Conservation (phyloP, 345 rosid species). For the Laguncularia racemosa region DNA sequence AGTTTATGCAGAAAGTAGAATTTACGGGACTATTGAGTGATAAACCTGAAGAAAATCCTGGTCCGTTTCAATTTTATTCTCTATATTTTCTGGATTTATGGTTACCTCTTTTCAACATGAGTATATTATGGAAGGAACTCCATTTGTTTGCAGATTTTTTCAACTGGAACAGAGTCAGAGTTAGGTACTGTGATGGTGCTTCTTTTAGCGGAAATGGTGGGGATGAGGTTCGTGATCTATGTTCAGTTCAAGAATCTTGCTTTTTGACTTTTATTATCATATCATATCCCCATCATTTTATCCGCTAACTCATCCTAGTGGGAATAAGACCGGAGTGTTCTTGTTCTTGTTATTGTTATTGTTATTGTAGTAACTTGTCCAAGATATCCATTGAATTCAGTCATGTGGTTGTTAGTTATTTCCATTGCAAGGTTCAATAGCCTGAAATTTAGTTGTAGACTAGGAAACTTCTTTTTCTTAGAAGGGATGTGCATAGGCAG, state of each 20-base stretch:
- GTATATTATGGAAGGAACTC: not conserved
- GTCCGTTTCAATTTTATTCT: slow-evolving; percentile 19
- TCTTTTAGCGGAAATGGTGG: slow-evolving; percentile 72
- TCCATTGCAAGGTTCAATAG: no score
- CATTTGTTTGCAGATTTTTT: slow-evolving; percentile 53
- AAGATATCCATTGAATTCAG: no score
- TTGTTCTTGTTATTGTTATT: no score
- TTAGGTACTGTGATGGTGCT: slow-evolving; percentile 94
- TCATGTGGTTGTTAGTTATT: no score
- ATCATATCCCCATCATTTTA: no score
- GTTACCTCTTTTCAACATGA: not conserved
- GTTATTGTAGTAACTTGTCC: no score
- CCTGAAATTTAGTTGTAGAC: no score
- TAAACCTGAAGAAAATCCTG: slow-evolving; percentile 73
- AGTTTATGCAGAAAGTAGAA: slow-evolving; percentile 53
- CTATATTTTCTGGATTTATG: not conserved
- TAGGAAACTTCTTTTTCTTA: no score
- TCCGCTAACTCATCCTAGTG: no score
- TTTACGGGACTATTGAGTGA: slow-evolving; percentile 77
- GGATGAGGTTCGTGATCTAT: slow-evolving; percentile 39
- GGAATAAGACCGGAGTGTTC: no score
- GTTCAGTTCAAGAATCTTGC: not conserved
- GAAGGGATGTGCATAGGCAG: no score
- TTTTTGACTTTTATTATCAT: not conserved
- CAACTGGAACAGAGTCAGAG: slow-evolving; percentile 87